Conservation (phyloP, 1,284 basidiomycete species). For the Cryptococcus neoformans region DNA sequence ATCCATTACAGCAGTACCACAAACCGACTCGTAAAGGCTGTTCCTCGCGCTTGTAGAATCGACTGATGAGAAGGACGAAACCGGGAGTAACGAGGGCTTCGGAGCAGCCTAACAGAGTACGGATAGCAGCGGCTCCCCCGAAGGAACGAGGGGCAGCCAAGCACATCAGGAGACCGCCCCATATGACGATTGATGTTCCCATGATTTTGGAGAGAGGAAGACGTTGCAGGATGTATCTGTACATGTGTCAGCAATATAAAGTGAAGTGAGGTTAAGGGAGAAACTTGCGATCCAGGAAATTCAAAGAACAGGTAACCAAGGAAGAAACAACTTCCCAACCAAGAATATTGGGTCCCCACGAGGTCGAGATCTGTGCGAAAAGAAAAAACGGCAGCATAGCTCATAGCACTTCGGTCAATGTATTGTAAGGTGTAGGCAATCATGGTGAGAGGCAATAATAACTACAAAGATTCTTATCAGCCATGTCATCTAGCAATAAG, state of each 20-base stretch:
- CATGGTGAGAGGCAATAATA: constrained; percentile 41
- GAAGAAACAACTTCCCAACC: constrained; percentile 27
- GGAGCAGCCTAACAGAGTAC: constrained; percentile 39
- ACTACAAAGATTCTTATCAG: neutral
- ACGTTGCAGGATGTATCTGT: constrained; percentile 25
- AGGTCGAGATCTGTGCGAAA: constrained; percentile 34
- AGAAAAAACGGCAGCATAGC: constrained; percentile 42
- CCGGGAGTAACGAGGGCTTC: constrained; percentile 46
- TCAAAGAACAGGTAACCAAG: constrained; percentile 30
- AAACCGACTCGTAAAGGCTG: constrained; percentile 31
- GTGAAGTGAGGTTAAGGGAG: neutral
- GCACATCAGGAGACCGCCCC: constrained; percentile 41
- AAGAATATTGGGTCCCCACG: constrained; percentile 16
- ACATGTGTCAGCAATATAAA: neutral
- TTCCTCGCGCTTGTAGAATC: constrained; percentile 44
- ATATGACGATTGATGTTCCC: constrained; percentile 32
- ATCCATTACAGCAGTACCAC: constrained; percentile 2
- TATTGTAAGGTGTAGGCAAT: constrained; percentile 46
- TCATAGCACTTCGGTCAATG: constrained; percentile 45
- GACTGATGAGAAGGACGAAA: constrained; percentile 41
- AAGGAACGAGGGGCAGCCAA: constrained; percentile 41
- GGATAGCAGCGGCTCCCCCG: constrained; percentile 35
- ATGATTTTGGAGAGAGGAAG: constrained; percentile 30
- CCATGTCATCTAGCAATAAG: neutral
- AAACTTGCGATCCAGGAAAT: constrained; percentile 26